Percentiles rank a stretch among this genome's conserved stretches.
These are phyloP conservation scores for Nymphaea thermarum DNA, from an alignment of 164 flowering plant genomes.

Conservation along the genomic window DNA sequence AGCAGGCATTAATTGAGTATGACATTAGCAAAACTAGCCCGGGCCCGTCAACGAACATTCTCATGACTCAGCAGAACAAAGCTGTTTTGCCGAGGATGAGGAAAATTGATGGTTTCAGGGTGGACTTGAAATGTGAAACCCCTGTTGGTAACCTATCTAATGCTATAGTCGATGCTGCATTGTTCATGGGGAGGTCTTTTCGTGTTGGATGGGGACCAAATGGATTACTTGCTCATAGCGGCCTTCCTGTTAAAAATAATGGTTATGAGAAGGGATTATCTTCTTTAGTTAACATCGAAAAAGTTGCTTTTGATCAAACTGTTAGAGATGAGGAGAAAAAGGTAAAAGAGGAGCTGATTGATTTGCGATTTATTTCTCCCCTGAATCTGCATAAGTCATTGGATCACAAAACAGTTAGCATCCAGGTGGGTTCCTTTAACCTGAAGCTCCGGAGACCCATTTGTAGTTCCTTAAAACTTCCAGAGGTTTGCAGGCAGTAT, in stretches of 20 bases:
- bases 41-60: constrained; percentile 42
- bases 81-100: constrained; percentile 32
- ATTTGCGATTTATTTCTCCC: constrained; percentile 59
- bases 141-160: constrained; percentile 47
- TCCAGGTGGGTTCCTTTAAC: constrained; percentile 44
- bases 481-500: constrained; percentile 70
- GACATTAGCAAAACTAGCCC: constrained; percentile 33
- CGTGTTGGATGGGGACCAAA: constrained; percentile 99
- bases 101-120: constrained; percentile 59
- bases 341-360: constrained; percentile 57
- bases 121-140: constrained; percentile 54
- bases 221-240: constrained; percentile 75
- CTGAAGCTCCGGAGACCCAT: constrained; percentile 66
- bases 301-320: constrained; percentile 69
- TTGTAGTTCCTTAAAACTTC: constrained; percentile 39
- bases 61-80: constrained; percentile 62
- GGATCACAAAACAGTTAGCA: constrained; percentile 35
- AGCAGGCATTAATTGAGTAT: constrained; percentile 56
- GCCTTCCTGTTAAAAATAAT: constrained; percentile 36
- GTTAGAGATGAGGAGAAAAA: constrained; percentile 69
- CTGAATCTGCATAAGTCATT: constrained; percentile 59
- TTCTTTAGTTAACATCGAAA: constrained; percentile 73
- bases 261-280: constrained; percentile 34
- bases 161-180: constrained; percentile 80
- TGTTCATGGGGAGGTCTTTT: constrained; percentile 97